A percentile compares a stretch with the other conserved stretches of the same genome.
These are phyloP conservation scores for Maudiozyma serrabonitensis DNA, from an alignment of 805 yeast genomes.

Conservation along the genomic window DNA sequence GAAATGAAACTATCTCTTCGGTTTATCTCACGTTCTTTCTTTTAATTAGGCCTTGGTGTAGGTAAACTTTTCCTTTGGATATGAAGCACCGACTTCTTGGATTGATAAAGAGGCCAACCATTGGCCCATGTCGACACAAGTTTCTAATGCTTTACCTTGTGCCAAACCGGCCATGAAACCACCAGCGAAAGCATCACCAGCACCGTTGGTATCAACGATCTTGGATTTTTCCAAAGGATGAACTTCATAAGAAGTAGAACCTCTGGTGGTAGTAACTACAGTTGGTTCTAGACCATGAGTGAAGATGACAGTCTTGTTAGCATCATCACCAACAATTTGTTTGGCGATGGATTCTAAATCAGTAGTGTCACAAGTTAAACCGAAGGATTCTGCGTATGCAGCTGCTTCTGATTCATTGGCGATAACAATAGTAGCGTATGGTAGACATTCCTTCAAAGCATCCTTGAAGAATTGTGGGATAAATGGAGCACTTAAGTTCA, in stretches of 20 bases:
- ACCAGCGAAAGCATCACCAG: constrained; percentile 97
- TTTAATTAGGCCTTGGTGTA: constrained; percentile 26
- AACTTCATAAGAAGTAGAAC: constrained; percentile 48
- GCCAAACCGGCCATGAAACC: constrained; percentile 89
- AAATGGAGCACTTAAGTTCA: constrained; percentile 95
- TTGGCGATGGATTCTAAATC: constrained; percentile 75
- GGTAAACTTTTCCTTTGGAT: constrained; percentile 43
- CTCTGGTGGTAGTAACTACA: constrained; percentile 55
- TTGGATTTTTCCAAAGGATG: constrained; percentile 56
- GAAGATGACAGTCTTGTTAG: constrained; percentile 82
- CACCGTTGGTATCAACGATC: constrained; percentile 93
- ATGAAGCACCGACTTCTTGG: constrained; percentile 91
- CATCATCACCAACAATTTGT: constrained; percentile 47
- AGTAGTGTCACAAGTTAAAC: constrained; percentile 35
- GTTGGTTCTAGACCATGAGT: constrained; percentile 96
- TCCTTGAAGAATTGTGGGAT: constrained; percentile 93
- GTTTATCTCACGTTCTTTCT: not conserved
- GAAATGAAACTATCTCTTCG: no score
- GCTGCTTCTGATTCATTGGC: constrained; percentile 98
- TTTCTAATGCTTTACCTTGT: constrained; percentile 52
- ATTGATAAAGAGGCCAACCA: constrained; percentile 91
- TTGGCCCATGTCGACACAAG: constrained; percentile 75
- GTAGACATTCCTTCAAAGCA: constrained; percentile 66
- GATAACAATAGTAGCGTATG: constrained; percentile 83
- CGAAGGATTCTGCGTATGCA: constrained; percentile 83